Evolutionary conservation across 176 grass and related monocot species (phyloP).

Genomic region (Triticum monococcum): DNA sequence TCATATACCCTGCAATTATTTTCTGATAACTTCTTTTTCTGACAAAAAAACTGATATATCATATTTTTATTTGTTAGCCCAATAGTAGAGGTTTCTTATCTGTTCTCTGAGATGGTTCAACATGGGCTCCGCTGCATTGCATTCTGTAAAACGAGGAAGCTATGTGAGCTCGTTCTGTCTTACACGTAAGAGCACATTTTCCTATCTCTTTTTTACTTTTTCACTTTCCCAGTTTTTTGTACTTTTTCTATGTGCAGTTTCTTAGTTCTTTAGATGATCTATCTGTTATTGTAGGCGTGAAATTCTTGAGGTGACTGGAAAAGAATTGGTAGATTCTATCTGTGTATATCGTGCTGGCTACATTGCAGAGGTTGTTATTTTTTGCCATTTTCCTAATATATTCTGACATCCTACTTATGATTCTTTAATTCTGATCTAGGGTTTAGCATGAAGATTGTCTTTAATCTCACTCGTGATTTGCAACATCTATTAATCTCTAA

Average conservation of each 20-base stretch:
- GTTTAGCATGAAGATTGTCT: neutral
- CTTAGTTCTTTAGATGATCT: neutral
- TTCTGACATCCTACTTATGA: neutral
- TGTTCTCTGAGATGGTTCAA: conserved; percentile 92
- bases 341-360: conserved; percentile 96
- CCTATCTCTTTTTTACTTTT: neutral
- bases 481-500: conserved; percentile 7
- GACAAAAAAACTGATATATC: conserved; percentile 2
- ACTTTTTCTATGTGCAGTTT: conserved; percentile 16
- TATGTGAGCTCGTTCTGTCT: conserved; percentile 83
- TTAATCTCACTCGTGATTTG: conserved; percentile 6
- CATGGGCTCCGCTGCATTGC: conserved; percentile 97
- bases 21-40: neutral
- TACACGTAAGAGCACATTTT: conserved; percentile 73
- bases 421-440: neutral
- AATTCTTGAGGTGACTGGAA: conserved; percentile 67
- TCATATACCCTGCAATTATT: neutral
- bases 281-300: conserved; percentile 66
- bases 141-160: conserved; percentile 90
- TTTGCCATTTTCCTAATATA: neutral
- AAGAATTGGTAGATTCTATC: conserved; percentile 67
- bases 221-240: conserved; percentile 2
- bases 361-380: conserved; percentile 69
- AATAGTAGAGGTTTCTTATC: conserved; percentile 86
- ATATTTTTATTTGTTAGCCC: conserved; percentile 50